Evolutionary conservation across 495 filamentous ascomycete species (phyloP).

Genomic region (Neurospora sp.): DNA sequence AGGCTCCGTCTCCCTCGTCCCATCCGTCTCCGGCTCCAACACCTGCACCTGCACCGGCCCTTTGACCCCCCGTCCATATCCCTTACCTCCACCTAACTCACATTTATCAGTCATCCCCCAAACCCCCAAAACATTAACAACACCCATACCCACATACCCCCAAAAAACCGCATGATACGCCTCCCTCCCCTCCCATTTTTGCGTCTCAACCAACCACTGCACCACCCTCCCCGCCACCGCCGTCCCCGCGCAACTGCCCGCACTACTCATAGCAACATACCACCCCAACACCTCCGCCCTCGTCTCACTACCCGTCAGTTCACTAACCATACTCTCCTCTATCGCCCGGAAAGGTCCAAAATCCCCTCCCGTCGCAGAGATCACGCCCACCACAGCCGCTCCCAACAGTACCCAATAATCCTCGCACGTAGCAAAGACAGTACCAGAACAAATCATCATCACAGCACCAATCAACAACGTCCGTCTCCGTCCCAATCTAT

Average conservation of each 20-base stretch:
- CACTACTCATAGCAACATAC: slow-evolving; percentile 51
- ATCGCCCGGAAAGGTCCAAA: slow-evolving; percentile 79
- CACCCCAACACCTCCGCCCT: slow-evolving; percentile 73
- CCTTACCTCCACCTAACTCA: slow-evolving; percentile 15
- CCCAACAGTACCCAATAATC: slow-evolving; percentile 67
- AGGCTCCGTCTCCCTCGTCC: background rate
- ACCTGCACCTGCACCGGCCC: background rate
- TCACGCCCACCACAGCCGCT: slow-evolving; percentile 73
- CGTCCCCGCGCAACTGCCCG: slow-evolving; percentile 22
- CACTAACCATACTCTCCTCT: slow-evolving; percentile 69
- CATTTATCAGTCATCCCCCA: slow-evolving; percentile 24
- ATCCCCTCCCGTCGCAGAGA: slow-evolving; percentile 69
- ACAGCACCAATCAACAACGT: slow-evolving; percentile 55
- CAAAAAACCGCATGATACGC: slow-evolving; percentile 33
- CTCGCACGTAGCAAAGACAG: slow-evolving; percentile 54
- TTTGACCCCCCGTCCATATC: background rate
- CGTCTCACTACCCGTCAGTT: slow-evolving; percentile 52
- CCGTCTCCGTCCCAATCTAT: slow-evolving; percentile 57
- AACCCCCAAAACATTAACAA: slow-evolving; percentile 23
- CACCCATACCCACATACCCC: slow-evolving; percentile 27
- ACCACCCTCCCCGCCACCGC: slow-evolving; percentile 30
- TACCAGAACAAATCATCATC: slow-evolving; percentile 59
- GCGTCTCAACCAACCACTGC: slow-evolving; percentile 19
- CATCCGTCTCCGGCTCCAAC: background rate
- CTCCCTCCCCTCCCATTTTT: slow-evolving; percentile 23